Conservation (phyloP, 1,139 yeast genomes). For the Meyerozyma sp. region DNA sequence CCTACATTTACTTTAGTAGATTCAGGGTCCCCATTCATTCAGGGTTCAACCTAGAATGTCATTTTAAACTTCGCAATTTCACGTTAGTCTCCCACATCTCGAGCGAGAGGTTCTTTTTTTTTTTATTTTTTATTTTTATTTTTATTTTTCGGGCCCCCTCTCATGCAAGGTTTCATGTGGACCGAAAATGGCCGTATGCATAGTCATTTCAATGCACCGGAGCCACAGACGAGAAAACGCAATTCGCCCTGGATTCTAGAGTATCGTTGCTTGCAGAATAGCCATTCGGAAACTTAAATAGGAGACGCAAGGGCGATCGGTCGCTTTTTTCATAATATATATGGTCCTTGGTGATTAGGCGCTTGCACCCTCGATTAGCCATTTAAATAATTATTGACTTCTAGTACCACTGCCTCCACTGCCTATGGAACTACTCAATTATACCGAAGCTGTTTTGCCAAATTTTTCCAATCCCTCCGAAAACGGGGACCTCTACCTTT, state of each 20-base stretch:
- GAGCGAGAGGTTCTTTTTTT: neutral
- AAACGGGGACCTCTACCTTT: neutral
- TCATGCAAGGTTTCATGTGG: conserved; percentile 1
- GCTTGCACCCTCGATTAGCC: neutral
- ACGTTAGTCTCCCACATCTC: too few relatives aligned
- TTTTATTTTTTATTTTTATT: neutral
- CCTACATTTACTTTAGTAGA: neutral
- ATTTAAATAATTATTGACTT: too few relatives aligned
- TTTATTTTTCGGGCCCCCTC: neutral
- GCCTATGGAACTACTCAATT: conserved; percentile 1
- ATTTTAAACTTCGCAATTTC: too few relatives aligned
- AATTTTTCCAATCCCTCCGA: neutral
- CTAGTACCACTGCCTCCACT: neutral
- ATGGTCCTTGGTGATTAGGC: neutral
- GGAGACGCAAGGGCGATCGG: neutral
- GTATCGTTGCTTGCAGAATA: conserved; percentile 1
- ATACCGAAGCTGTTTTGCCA: conserved; percentile 1
- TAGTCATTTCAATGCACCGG: neutral
- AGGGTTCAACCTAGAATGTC: too few relatives aligned
- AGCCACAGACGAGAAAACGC: neutral
- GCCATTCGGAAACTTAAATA: conserved; percentile 1
- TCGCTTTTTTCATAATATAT: neutral
- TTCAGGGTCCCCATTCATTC: neutral
- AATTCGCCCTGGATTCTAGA: neutral
- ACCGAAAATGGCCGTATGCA: neutral